Evolutionary conservation across 306 rosid species (phyloP).

Genomic region (Cucurbita moschata): DNA sequence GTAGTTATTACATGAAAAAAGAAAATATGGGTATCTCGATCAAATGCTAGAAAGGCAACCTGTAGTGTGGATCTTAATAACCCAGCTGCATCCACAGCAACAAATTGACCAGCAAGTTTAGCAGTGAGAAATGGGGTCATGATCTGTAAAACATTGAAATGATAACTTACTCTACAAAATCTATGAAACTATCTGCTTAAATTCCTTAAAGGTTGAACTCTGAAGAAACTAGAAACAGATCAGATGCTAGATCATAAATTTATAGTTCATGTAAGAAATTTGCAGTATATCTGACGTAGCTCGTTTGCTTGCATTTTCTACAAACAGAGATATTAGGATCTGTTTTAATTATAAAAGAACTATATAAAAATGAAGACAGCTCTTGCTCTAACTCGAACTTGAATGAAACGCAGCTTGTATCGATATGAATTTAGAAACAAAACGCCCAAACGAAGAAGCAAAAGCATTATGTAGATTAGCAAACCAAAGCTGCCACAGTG

Average conservation of each 20-base stretch:
- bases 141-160: constrained; percentile 30
- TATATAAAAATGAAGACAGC: not conserved
- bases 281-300: not conserved
- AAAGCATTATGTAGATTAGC: constrained; percentile 16
- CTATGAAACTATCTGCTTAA: not conserved
- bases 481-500: constrained; percentile 68
- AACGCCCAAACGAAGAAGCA: constrained; percentile 1
- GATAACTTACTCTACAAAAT: not conserved
- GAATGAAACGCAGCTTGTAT: not conserved
- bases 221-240: not conserved
- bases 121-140: constrained; percentile 84
- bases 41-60: constrained; percentile 16
- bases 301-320: not conserved
- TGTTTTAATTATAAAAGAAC: not conserved
- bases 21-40: not conserved
- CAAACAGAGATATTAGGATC: not conserved
- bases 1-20: not conserved
- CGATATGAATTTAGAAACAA: not conserved
- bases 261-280: not conserved
- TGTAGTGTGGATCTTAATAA: constrained; percentile 57
- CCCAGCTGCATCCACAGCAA: constrained; percentile 67
- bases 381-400: not conserved
- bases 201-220: not conserved
- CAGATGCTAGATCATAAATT: not conserved
- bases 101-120: constrained; percentile 76